phyloP scores from a whole-genome alignment of 2,329 filamentous ascomycete species.

The Colletotrichum simmondsii region DNA sequence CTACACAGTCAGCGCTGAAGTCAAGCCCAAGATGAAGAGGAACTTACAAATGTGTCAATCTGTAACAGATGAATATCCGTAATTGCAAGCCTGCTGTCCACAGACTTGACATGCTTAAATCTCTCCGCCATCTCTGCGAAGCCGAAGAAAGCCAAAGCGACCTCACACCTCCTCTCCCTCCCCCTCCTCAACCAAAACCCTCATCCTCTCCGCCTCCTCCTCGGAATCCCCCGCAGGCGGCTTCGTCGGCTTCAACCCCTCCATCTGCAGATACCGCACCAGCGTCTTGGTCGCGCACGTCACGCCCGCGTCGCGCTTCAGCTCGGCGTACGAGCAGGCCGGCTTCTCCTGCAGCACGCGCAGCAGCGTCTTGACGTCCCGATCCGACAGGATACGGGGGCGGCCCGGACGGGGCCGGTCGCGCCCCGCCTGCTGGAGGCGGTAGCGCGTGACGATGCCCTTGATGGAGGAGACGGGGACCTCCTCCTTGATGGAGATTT shows the following conservation, averaged over 20 bases:
- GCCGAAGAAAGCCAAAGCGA: too few species aligned
- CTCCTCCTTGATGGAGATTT: constrained; percentile 34
- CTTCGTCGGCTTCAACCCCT: constrained; percentile 34
- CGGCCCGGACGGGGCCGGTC: constrained; percentile 30
- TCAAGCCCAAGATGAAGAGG: not conserved
- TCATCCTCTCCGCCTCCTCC: constrained; percentile 29
- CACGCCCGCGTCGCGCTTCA: constrained; percentile 27
- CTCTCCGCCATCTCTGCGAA: too few species aligned
- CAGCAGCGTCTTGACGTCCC: constrained; percentile 32
- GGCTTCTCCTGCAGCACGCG: constrained; percentile 34
- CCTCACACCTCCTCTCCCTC: constrained; percentile 28
- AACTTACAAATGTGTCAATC: constrained; percentile 14
- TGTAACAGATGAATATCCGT: not conserved
- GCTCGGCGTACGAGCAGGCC: constrained; percentile 27
- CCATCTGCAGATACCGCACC: constrained; percentile 32
- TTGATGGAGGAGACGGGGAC: constrained; percentile 34
- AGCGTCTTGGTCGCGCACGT: constrained; percentile 33
- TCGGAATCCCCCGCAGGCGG: constrained; percentile 31
- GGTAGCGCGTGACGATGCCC: constrained; percentile 33
- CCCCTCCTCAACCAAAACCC: constrained; percentile 16
- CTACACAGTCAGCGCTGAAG: not conserved
- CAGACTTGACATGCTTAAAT: not conserved
- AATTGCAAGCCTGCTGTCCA: not conserved
- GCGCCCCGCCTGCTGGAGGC: constrained; percentile 33
- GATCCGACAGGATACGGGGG: constrained; percentile 30